phyloP scores from a whole-genome alignment of 305 asterid species.

The Solanum chacoense region DNA sequence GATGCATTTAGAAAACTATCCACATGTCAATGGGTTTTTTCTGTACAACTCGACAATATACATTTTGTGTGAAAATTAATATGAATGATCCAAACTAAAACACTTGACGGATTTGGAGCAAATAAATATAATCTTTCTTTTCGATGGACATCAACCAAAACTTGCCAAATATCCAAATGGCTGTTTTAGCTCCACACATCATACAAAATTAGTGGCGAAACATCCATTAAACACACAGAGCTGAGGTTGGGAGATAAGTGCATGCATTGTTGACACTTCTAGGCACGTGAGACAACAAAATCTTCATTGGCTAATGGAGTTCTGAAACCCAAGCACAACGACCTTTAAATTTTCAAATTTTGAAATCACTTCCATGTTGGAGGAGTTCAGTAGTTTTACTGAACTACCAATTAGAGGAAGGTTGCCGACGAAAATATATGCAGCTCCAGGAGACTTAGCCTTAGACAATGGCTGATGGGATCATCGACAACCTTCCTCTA shows the following conservation, averaged over 20 bases:
- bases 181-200: not conserved
- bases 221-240: too few relatives aligned
- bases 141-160: not conserved
- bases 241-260: too few relatives aligned
- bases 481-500: too few relatives aligned
- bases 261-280: not conserved
- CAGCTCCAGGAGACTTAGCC: too few relatives aligned
- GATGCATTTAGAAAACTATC: not conserved
- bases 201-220: not conserved
- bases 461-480: too few relatives aligned
- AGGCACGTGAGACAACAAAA: too few relatives aligned
- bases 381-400: not conserved
- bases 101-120: not conserved
- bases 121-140: too few relatives aligned
- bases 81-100: too few relatives aligned
- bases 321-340: not conserved
- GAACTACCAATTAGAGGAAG: not conserved
- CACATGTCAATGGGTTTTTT: not conserved
- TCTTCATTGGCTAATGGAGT: not conserved
- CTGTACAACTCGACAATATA: not conserved
- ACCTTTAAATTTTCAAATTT: not conserved
- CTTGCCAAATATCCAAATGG: not conserved
- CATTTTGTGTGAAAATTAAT: not conserved
- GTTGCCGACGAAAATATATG: too few relatives aligned
- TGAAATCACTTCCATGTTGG: not conserved